Evolutionary conservation across 2,329 filamentous ascomycete genomes (phyloP), one percentile per base, ranked within the genome.

Genomic region (Zasmidium cellare): DNA sequence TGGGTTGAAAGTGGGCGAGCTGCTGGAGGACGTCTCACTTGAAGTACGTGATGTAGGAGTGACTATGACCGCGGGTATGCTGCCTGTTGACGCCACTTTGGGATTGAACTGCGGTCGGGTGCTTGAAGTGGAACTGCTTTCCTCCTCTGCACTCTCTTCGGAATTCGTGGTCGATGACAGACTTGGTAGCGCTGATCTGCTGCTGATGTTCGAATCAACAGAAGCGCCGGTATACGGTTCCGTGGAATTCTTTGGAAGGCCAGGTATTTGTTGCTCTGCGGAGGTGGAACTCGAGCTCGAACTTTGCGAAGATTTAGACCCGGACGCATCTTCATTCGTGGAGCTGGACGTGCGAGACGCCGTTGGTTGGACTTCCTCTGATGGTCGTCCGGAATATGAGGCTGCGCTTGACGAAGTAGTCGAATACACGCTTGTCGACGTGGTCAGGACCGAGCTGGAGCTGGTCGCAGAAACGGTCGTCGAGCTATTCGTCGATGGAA

Each of bases 381-480:
- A 20, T 14, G 46, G 20, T 14, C 22, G 11, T 23, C 20, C 20
- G 3, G 18, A 19, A 47, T 23, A n/a, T 18, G 41, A 19, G 46
- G 18, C 46, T 20, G 19, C 20, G 23, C 20, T 25, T 9, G 47
- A 25, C 24, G 22, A n/a, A 5, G 47, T 9, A 25, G 20, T 24
- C 22, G 47, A 7, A 9, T 49, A 18, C 16, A 16, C 23, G 47
- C 47, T 49, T 2, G 20, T 11, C 20, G 47, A 49, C 24, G 47
- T 49, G n/a, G 23, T 49, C 22, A 49, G 23, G 46, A 23, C 11
- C 28, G 46, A 23, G 23, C 18, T 48, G 1, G 52, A 46, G 3
- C 23, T 53, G 22, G 60, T 55, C 6, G 60, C 31, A 2, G 51
- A 53, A 24, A 51, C 25, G 19, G 62, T 57, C 6, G 60, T 41